These are phyloP conservation scores for Talaromyces stipitatus DNA, from an alignment of 495 filamentous ascomycete genomes.

Conservation along the genomic window DNA sequence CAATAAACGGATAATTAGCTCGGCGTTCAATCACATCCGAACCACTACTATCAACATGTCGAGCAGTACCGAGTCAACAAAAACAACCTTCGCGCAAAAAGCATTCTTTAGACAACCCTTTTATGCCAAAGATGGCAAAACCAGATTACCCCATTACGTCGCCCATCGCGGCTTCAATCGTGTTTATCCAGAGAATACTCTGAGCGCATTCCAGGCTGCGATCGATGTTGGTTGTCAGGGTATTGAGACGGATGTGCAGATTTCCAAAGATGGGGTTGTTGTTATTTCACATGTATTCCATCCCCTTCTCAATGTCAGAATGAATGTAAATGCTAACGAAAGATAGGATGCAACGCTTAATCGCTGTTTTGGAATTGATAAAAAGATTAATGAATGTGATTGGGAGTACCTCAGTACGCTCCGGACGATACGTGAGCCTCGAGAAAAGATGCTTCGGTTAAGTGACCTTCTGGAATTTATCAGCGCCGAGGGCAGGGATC, in stretches of 20 bases:
- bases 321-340: constrained; percentile 4
- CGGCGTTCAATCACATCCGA: not conserved
- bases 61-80: not conserved
- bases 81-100: not conserved
- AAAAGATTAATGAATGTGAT: constrained; percentile 65
- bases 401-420: constrained; percentile 64
- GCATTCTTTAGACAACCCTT: not conserved
- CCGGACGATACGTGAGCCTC: constrained; percentile 58
- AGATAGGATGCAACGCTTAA: constrained; percentile 64
- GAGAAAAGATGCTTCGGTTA: constrained; percentile 64
- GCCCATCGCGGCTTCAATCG: constrained; percentile 82
- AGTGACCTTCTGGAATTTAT: constrained; percentile 70
- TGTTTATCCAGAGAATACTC: constrained; percentile 76
- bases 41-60: too few species aligned
- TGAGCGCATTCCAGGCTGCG: constrained; percentile 68
- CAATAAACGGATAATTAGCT: not conserved
- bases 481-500: constrained; percentile 46
- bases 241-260: constrained; percentile 80
- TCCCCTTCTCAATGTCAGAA: not conserved
- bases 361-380: constrained; percentile 67
- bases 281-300: constrained; percentile 67
- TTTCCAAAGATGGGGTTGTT: constrained; percentile 75
- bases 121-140: constrained; percentile 11
- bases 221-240: constrained; percentile 68
- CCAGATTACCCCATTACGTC: constrained; percentile 60